Evolutionary conservation across 257 asterid species (phyloP).

Genomic region (Plantago elongata): DNA sequence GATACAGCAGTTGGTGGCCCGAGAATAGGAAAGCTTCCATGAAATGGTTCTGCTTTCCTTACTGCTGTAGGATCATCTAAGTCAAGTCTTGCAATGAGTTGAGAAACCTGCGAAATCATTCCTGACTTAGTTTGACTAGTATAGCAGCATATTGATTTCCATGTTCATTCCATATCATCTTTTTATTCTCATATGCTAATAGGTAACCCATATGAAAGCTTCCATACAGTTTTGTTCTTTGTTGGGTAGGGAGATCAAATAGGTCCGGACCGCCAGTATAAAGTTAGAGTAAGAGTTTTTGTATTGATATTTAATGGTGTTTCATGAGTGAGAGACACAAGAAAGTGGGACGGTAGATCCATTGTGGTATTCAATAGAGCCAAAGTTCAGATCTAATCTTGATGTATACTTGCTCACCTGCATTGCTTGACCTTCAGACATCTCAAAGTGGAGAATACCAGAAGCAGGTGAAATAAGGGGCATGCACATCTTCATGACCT

Average conservation of each 20-base stretch:
- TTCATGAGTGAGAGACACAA: too few species aligned
- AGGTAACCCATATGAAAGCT: too few species aligned
- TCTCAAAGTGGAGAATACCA: slow-evolving; percentile 66
- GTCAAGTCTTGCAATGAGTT: slow-evolving; percentile 94
- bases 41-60: slow-evolving; percentile 92
- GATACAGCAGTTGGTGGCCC: slow-evolving; percentile 98
- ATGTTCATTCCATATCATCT: not conserved
- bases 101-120: slow-evolving; percentile 66
- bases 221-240: too few species aligned
- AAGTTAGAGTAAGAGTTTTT: too few species aligned
- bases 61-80: slow-evolving; percentile 98
- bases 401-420: slow-evolving; percentile 46
- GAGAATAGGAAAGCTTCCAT: slow-evolving; percentile 80
- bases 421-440: slow-evolving; percentile 99
- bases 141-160: slow-evolving; percentile 10
- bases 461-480: slow-evolving; percentile 99
- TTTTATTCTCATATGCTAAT: too few species aligned
- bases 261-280: too few species aligned
- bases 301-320: too few species aligned
- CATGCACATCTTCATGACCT: slow-evolving; percentile 99
- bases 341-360: too few species aligned
- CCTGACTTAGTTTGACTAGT: slow-evolving; percentile 9
- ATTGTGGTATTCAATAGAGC: not conserved
- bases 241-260: too few species aligned
- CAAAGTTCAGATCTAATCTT: not conserved